Percentiles rank a stretch among this genome's conserved stretches.
Evolutionary conservation across 352 stramenopile species (phyloP).

Genomic region (Pythium brassicae): DNA sequence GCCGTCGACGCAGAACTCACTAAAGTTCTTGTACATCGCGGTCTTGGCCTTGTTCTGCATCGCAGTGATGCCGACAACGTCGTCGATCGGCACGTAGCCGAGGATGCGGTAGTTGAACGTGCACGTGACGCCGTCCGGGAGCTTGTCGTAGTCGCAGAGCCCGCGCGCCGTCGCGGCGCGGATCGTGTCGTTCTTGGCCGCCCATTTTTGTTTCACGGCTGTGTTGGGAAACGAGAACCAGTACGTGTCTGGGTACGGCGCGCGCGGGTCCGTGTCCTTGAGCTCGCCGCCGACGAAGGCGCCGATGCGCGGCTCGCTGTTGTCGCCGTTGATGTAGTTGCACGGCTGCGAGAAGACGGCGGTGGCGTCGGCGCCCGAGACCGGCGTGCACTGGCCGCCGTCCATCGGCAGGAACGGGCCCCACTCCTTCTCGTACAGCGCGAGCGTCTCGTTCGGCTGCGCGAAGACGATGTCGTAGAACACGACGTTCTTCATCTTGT

Average conservation of each 20-base stretch:
- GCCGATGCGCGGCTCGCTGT: constrained; percentile 56
- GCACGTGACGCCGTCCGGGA: constrained; percentile 59
- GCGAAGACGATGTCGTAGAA: constrained; percentile 78
- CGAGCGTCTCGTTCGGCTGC: constrained; percentile 77
- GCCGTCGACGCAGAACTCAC: constrained; percentile 59
- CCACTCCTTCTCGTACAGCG: constrained; percentile 68
- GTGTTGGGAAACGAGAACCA: constrained; percentile 84
- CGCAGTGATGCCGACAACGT: constrained; percentile 70
- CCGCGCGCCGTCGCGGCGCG: constrained; percentile 18
- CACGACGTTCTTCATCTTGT: constrained; percentile 74
- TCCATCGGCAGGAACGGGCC: constrained; percentile 68
- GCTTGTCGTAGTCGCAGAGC: constrained; percentile 6
- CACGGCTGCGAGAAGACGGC: constrained; percentile 46
- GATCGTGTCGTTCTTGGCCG: constrained; percentile 14
- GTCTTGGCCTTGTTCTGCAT: constrained; percentile 33
- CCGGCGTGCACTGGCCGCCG: constrained; percentile 53
- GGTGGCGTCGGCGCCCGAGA: constrained; percentile 16
- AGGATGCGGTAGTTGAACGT: constrained; percentile 74
- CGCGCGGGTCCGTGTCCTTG: constrained; percentile 44
- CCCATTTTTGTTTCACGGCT: constrained; percentile 25
- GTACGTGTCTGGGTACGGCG: constrained; percentile 64
- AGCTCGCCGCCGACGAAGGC: constrained; percentile 54
- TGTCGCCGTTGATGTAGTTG: constrained; percentile 71
- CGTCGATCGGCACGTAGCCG: constrained; percentile 65
- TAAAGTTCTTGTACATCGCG: constrained; percentile 50